Percentiles rank a stretch among this genome's conserved stretches.
These are phyloP conservation scores for Ilyonectria mors-panacis DNA, from an alignment of 2,329 filamentous ascomycete species.

Conservation along the genomic window DNA sequence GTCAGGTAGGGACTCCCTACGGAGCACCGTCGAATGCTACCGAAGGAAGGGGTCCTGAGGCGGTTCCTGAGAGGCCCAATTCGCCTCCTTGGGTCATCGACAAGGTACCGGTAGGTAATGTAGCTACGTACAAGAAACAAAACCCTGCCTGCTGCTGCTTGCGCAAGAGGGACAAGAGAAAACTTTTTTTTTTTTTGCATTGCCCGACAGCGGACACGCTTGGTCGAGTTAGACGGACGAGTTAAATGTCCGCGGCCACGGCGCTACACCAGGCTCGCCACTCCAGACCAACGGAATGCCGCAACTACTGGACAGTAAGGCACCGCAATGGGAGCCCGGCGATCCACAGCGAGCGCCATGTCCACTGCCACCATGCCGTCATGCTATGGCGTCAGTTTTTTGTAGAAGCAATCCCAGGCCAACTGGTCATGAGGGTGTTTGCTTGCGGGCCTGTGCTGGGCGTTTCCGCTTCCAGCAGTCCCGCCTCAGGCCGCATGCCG, in stretches of 20 bases:
- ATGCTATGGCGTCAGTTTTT: constrained; percentile 47
- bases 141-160: not conserved
- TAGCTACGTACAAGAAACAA: not conserved
- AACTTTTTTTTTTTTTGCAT: constrained; percentile 31
- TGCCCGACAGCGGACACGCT: constrained; percentile 37
- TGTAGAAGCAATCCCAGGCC: constrained; percentile 6
- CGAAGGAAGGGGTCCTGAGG: not conserved
- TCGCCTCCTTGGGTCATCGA: not conserved
- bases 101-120: not conserved
- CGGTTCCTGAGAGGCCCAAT: not conserved
- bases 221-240: constrained; percentile 1
- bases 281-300: constrained; percentile 15
- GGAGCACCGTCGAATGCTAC: not conserved
- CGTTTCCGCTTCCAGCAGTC: constrained; percentile 48
- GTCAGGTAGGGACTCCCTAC: not conserved
- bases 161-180: constrained; percentile 21
- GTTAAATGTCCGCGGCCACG: constrained; percentile 3
- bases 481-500: constrained; percentile 34
- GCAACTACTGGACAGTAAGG: constrained; percentile 6
- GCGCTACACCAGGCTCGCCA: constrained; percentile 25
- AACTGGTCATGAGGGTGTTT: constrained; percentile 30
- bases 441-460: constrained; percentile 17
- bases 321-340: not conserved
- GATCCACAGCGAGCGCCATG: constrained; percentile 27
- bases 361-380: constrained; percentile 48